phyloP scores from a whole-genome alignment of 2,329 filamentous ascomycete species.

The Drechslerella coelobrocha region DNA sequence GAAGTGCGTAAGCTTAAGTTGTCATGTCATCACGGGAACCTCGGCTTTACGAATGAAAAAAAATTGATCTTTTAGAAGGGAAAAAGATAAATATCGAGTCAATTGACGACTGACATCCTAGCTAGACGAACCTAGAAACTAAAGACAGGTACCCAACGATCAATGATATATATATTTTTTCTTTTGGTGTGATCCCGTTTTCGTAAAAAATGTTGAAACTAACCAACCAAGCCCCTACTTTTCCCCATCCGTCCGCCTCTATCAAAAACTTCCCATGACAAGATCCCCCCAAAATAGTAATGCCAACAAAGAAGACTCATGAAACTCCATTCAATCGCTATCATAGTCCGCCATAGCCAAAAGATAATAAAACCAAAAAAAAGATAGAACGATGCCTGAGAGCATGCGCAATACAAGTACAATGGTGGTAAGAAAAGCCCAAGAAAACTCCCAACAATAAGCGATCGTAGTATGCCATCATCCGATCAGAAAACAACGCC shows the following conservation, averaged over 20 bases:
- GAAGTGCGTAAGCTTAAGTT: too few species aligned
- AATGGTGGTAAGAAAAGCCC: not conserved
- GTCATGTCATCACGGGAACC: too few species aligned
- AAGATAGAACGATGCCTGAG: not conserved
- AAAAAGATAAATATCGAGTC: not conserved
- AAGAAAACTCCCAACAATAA: conserved; percentile 39
- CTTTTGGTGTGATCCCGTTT: conserved; percentile 47
- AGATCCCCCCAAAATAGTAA: conserved; percentile 31
- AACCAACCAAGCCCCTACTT: conserved; percentile 23
- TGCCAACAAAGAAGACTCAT: conserved; percentile 5
- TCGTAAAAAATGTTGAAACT: conserved; percentile 3
- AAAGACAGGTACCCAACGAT: conserved; percentile 14
- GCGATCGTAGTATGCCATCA: conserved; percentile 43
- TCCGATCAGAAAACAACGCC: conserved; percentile 32
- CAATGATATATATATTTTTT: conserved; percentile 32
- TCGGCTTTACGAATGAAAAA: not conserved
- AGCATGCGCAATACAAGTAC: not conserved
- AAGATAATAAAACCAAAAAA: not conserved
- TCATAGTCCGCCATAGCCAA: conserved; percentile 19
- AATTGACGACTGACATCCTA: not conserved
- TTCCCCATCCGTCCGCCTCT: conserved; percentile 23
- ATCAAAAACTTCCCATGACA: conserved; percentile 39
- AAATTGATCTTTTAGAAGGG: not conserved
- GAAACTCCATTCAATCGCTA: conserved; percentile 32
- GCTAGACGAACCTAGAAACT: not conserved